Evolutionary conservation across 2,329 filamentous ascomycete genomes (phyloP).

Genomic region (Stenocarpella maydis): DNA sequence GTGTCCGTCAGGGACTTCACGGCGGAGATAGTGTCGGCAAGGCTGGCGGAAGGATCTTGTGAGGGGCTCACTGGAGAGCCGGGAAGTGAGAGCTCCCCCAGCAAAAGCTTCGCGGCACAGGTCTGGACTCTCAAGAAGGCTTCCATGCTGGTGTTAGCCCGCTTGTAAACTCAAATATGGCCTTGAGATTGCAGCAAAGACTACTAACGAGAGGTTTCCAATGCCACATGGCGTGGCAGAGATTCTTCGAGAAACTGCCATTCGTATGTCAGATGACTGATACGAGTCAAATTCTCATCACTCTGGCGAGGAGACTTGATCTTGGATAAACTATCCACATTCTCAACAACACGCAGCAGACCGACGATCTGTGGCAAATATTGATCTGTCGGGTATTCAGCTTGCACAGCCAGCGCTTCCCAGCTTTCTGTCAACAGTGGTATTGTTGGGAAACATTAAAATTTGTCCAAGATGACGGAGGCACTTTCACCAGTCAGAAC

Average conservation of each 20-base stretch:
- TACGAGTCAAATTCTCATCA: neutral
- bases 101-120: neutral
- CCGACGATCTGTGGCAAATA: neutral
- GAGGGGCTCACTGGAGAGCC: neutral
- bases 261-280: neutral
- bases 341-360: neutral
- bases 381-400: neutral
- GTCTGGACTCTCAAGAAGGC: neutral
- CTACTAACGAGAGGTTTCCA: neutral
- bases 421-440: neutral
- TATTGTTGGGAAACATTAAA: neutral
- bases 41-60: neutral
- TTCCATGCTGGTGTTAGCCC: neutral
- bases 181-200: neutral
- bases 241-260: neutral
- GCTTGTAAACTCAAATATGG: too few relatives aligned
- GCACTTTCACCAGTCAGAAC: neutral
- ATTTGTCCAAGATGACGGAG: slow-evolving; percentile 1
- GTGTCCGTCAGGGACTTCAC: neutral
- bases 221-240: neutral
- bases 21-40: neutral
- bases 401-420: neutral
- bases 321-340: neutral
- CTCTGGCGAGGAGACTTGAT: neutral
- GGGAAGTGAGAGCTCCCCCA: neutral